Evolutionary conservation across 2,329 filamentous ascomycete species (phyloP).

Genomic region (Saccharata proteae): DNA sequence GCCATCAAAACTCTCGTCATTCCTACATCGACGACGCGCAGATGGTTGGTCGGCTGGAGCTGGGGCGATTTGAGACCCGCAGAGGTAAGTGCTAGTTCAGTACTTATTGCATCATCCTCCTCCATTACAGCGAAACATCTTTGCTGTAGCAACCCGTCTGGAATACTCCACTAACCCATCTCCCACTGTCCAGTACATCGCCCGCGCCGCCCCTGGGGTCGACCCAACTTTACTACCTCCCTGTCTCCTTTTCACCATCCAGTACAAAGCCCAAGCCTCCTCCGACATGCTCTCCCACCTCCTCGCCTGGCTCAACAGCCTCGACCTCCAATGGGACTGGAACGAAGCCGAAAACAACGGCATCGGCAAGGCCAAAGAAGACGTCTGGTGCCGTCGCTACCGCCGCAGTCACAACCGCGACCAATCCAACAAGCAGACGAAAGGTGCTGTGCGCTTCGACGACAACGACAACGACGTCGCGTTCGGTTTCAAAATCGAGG

Average conservation of each 20-base stretch:
- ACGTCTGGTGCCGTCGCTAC: slow-evolving; percentile 41
- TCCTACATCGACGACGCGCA: slow-evolving; percentile 60
- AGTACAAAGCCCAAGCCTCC: slow-evolving; percentile 29
- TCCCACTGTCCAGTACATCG: slow-evolving; percentile 14
- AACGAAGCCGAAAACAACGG: slow-evolving; percentile 40
- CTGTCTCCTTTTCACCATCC: slow-evolving; percentile 38
- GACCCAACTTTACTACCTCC: slow-evolving; percentile 39
- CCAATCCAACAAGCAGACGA: slow-evolving; percentile 1
- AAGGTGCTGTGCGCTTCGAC: slow-evolving; percentile 12
- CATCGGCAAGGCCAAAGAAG: slow-evolving; percentile 50
- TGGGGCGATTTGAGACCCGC: slow-evolving; percentile 9
- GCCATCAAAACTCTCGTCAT: slow-evolving; percentile 70
- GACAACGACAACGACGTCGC: slow-evolving; percentile 23
- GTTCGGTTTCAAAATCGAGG: slow-evolving; percentile 29
- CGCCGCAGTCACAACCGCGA: slow-evolving; percentile 2
- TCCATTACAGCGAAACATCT: slow-evolving; percentile 16
- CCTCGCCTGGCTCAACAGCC: slow-evolving; percentile 29
- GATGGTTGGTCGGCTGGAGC: slow-evolving; percentile 78
- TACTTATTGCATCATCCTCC: slow-evolving; percentile 3
- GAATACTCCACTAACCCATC: not conserved
- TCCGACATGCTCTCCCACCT: slow-evolving; percentile 12
- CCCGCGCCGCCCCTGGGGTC: slow-evolving; percentile 30
- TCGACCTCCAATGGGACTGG: slow-evolving; percentile 59
- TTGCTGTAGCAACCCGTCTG: not conserved
- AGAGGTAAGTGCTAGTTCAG: slow-evolving; percentile 10